phyloP scores from a whole-genome alignment of 2,329 filamentous ascomycete genomes.

The Microascus cirrosus region DNA sequence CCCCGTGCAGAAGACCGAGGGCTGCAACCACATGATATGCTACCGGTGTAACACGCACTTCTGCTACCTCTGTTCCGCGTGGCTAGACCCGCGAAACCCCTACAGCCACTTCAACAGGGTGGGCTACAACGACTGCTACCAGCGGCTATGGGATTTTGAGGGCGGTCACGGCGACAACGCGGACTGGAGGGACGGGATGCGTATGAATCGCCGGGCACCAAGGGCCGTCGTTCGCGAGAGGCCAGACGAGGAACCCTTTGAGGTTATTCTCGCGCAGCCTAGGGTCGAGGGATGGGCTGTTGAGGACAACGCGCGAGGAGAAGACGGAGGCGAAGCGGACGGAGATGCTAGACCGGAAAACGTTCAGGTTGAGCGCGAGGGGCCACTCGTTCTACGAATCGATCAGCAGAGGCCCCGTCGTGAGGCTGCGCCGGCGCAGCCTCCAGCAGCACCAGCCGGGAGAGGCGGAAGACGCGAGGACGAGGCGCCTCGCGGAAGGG shows the following conservation, averaged over 20 bases:
- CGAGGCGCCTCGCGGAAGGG: not conserved
- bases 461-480: not conserved
- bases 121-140: slow-evolving; percentile 53
- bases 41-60: slow-evolving; percentile 85
- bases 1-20: slow-evolving; percentile 79
- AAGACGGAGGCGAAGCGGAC: slow-evolving; percentile 14
- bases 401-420: slow-evolving; percentile 21
- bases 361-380: slow-evolving; percentile 36
- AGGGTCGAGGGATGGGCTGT: slow-evolving; percentile 16
- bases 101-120: slow-evolving; percentile 78
- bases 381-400: slow-evolving; percentile 44
- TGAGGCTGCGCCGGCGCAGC: not conserved
- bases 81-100: slow-evolving; percentile 70
- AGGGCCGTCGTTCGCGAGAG: slow-evolving; percentile 4
- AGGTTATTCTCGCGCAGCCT: slow-evolving; percentile 10
- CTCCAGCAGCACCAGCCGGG: not conserved
- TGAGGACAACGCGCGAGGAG: slow-evolving; percentile 17
- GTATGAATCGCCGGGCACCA: not conserved
- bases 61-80: slow-evolving; percentile 88
- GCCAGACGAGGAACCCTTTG: slow-evolving; percentile 7
- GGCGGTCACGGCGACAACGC: slow-evolving; percentile 52
- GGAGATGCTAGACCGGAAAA: not conserved
- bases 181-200: not conserved
- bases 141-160: slow-evolving; percentile 83
- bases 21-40: slow-evolving; percentile 96